Percentiles rank a stretch among this genome's conserved stretches.
Evolutionary conservation across 2,329 filamentous ascomycete genomes (phyloP).

Genomic region (Fusarium sp.): DNA sequence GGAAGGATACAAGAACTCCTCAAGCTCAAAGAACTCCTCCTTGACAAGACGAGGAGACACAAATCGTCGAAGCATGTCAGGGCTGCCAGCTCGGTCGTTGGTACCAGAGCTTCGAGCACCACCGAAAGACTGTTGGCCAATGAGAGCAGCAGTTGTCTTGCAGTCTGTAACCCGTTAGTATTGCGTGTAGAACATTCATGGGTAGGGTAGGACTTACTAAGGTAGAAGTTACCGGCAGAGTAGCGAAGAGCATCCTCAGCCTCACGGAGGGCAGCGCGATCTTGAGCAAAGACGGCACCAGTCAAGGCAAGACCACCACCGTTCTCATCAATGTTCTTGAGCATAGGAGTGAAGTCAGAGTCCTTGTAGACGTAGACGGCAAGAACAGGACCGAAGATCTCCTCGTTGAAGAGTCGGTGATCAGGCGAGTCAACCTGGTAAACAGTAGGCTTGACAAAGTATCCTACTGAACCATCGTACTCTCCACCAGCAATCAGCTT

Average conservation of each 20-base stretch:
- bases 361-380: conserved; percentile 82
- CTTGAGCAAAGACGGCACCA: conserved; percentile 59
- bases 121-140: conserved; percentile 65
- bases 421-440: conserved; percentile 76
- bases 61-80: conserved; percentile 58
- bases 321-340: conserved; percentile 50
- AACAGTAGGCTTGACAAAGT: conserved; percentile 83
- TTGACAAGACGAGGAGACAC: conserved; percentile 62
- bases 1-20: conserved; percentile 58
- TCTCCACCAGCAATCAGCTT: conserved; percentile 77
- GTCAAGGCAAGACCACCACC: conserved; percentile 57
- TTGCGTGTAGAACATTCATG: accelerated
- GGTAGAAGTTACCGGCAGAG: conserved; percentile 65
- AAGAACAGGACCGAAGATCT: conserved; percentile 84
- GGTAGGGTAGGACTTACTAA: conserved; percentile 45
- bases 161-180: conserved; percentile 46
- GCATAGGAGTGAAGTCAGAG: conserved; percentile 48
- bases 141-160: conserved; percentile 64
- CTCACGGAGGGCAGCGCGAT: conserved; percentile 56
- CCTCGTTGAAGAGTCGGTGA: conserved; percentile 77
- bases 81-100: conserved; percentile 65
- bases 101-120: conserved; percentile 61
- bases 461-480: conserved; percentile 80
- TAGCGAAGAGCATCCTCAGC: conserved; percentile 61
- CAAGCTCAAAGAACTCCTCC: conserved; percentile 53